Evolutionary conservation across 495 filamentous ascomycete genomes (phyloP).

Genomic region (Baudoinia panamericana): DNA sequence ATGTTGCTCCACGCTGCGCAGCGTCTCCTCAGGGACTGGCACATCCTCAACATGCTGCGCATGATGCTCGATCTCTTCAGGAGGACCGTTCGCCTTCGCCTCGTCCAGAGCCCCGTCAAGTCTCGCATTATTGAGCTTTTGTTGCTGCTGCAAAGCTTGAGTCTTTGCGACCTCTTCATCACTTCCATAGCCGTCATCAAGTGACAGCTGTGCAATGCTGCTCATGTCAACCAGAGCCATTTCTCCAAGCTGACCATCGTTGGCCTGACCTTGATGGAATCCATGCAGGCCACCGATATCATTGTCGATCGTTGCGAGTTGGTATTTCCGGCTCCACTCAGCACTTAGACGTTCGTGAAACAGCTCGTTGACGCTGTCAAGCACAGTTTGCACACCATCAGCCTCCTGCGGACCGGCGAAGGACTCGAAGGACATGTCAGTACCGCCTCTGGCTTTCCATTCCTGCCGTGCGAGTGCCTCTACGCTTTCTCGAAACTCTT

Average conservation of each 20-base stretch:
- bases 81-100: conserved; percentile 7
- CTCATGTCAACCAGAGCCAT: conserved; percentile 36
- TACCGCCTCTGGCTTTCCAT: conserved; percentile 35
- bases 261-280: neutral
- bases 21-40: conserved; percentile 3
- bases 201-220: conserved; percentile 33
- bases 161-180: conserved; percentile 36
- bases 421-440: conserved; percentile 44
- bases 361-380: conserved; percentile 78
- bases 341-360: conserved; percentile 49
- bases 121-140: conserved; percentile 11
- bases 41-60: conserved; percentile 4
- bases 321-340: neutral
- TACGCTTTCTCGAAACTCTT: conserved; percentile 58
- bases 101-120: conserved; percentile 6
- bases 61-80: conserved; percentile 1
- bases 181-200: conserved; percentile 37
- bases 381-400: conserved; percentile 51
- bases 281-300: neutral
- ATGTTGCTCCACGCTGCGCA: too few relatives aligned
- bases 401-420: conserved; percentile 47
- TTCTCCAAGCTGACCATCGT: neutral
- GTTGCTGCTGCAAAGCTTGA: conserved; percentile 16
- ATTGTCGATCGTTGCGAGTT: neutral
- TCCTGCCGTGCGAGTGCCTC: conserved; percentile 50